These are phyloP conservation scores for Penicillium chermesinum DNA, from an alignment of 495 filamentous ascomycete species.

Conservation along the genomic window DNA sequence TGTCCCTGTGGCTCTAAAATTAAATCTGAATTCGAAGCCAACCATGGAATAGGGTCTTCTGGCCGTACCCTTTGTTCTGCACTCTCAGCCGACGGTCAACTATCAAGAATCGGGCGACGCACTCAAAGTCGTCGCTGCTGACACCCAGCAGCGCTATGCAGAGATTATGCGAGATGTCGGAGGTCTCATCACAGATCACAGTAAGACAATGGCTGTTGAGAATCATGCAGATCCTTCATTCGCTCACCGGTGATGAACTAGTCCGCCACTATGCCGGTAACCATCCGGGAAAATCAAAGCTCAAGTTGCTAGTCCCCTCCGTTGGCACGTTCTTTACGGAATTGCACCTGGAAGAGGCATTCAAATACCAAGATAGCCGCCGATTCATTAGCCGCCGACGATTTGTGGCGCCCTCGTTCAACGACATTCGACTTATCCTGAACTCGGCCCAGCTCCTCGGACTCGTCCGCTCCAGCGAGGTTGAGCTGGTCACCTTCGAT, in stretches of 20 bases:
- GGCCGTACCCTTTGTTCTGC: constrained; percentile 93
- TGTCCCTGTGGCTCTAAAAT: background rate
- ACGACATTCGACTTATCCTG: constrained; percentile 86
- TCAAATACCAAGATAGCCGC: constrained; percentile 79
- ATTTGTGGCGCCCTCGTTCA: constrained; percentile 96
- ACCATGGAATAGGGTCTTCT: constrained; percentile 60
- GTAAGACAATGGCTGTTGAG: constrained; percentile 41
- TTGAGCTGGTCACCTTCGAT: constrained; percentile 90
- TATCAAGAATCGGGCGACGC: constrained; percentile 51
- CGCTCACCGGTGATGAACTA: constrained; percentile 26
- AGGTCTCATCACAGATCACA: constrained; percentile 84
- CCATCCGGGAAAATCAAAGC: constrained; percentile 68
- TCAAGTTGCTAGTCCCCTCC: constrained; percentile 85
- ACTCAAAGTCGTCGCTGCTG: constrained; percentile 49
- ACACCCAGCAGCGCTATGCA: constrained; percentile 75
- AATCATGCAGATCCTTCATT: background rate
- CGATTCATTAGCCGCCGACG: constrained; percentile 85
- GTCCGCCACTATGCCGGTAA: constrained; percentile 62
- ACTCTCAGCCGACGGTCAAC: constrained; percentile 85
- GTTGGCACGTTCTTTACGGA: constrained; percentile 91
- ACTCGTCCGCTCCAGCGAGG: constrained; percentile 53
- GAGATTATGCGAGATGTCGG: constrained; percentile 97
- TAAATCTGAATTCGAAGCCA: background rate
- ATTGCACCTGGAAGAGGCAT: constrained; percentile 78
- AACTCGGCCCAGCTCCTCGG: constrained; percentile 94